Conservation (phyloP, 129 eudicot species). For the Pulicaria dysenterica region DNA sequence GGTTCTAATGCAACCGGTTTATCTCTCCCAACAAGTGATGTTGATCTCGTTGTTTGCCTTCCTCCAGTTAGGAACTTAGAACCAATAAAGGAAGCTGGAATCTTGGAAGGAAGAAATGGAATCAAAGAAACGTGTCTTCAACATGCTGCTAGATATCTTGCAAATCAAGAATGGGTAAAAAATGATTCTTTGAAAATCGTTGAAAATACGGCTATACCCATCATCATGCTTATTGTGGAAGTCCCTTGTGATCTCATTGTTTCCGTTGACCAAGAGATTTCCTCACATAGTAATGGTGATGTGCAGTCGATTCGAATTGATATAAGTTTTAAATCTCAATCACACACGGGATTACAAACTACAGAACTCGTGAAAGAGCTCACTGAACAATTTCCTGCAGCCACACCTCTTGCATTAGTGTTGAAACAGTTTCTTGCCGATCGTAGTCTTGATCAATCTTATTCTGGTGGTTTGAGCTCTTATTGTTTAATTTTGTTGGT, state of each 20-base stretch:
- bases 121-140: constrained; percentile 94
- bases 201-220: constrained; percentile 97
- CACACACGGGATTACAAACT: constrained; percentile 96
- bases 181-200: constrained; percentile 90
- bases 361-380: constrained; percentile 90
- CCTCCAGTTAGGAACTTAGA: constrained; percentile 97
- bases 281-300: constrained; percentile 39
- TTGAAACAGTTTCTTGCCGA: constrained; percentile 90
- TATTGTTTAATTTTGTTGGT: constrained; percentile 80
- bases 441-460: constrained; percentile 90
- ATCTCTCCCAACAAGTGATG: constrained; percentile 92
- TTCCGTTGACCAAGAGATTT: constrained; percentile 44
- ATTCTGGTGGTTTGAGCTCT: constrained; percentile 96
- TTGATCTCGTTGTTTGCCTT: constrained; percentile 94
- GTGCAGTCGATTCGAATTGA: constrained; percentile 74
- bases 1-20: constrained; percentile 96
- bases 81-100: constrained; percentile 97
- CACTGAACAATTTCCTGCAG: constrained; percentile 90
- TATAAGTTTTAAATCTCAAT: constrained; percentile 87
- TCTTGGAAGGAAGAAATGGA: constrained; percentile 90
- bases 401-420: constrained; percentile 79
- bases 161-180: constrained; percentile 98
- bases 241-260: constrained; percentile 67
- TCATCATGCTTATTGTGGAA: constrained; percentile 94
- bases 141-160: constrained; percentile 96